These are phyloP conservation scores for Exophiala lecanii-corni DNA, from an alignment of 2,329 filamentous ascomycete species.

Conservation along the genomic window DNA sequence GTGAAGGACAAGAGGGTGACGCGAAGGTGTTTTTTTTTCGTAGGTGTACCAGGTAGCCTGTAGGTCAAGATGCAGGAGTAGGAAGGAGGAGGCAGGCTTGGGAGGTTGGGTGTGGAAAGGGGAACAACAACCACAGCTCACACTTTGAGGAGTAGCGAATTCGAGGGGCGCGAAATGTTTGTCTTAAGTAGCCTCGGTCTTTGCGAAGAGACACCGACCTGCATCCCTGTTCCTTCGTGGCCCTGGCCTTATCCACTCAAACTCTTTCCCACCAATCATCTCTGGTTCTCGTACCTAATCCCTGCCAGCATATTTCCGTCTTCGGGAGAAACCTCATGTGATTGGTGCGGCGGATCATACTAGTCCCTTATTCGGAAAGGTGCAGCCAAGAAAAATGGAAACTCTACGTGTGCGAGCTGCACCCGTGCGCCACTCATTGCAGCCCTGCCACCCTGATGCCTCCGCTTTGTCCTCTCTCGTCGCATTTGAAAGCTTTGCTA, in stretches of 20 bases:
- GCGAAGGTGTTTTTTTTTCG: not conserved
- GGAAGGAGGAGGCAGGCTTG: not conserved
- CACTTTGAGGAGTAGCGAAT: constrained; percentile 3
- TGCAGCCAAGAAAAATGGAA: not conserved
- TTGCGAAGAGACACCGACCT: not conserved
- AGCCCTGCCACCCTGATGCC: not conserved
- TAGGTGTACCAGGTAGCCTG: not conserved
- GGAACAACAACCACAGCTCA: constrained; percentile 4
- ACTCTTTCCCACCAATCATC: not conserved
- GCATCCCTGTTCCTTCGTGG: not conserved
- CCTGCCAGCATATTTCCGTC: constrained; percentile 1
- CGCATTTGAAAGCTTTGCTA: not conserved
- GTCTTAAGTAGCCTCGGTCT: constrained; percentile 4
- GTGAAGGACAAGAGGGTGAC: not conserved
- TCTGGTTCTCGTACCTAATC: not conserved
- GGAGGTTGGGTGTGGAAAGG: constrained; percentile 6
- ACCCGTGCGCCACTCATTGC: constrained; percentile 1
- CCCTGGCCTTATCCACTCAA: not conserved
- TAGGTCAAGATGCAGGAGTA: not conserved
- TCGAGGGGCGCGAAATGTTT: constrained; percentile 5
- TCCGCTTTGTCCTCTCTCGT: not conserved
- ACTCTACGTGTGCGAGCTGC: not conserved
- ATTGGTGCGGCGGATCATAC: not conserved
- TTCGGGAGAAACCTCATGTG: too few species aligned
- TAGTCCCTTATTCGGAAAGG: not conserved